A percentile compares a stretch with the other conserved stretches of the same genome.
These are phyloP conservation scores for Rheum nobile DNA, from an alignment of 148 eudicot species.

Conservation along the genomic window DNA sequence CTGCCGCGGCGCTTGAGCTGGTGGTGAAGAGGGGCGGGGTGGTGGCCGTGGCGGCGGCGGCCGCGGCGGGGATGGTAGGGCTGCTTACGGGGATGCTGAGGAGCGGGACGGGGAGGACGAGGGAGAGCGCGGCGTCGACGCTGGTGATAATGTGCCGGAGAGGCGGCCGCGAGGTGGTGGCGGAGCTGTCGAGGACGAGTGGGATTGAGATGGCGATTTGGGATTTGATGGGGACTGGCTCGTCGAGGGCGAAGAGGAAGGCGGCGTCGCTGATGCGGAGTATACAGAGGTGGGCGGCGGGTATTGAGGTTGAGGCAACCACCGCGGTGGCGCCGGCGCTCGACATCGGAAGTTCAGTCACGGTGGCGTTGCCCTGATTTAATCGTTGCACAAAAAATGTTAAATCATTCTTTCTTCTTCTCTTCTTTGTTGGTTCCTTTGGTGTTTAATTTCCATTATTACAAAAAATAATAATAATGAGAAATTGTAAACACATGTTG, in stretches of 20 bases:
- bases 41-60: conserved; percentile 39
- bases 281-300: conserved; percentile 80
- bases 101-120: conserved; percentile 52
- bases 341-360: neutral
- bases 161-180: conserved; percentile 72
- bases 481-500: conserved; percentile 1
- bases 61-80: conserved; percentile 23
- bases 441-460: neutral
- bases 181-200: conserved; percentile 46
- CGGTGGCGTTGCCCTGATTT: neutral
- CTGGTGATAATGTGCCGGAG: conserved; percentile 65
- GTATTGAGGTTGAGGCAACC: conserved; percentile 33
- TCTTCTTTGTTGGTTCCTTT: neutral
- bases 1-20: conserved; percentile 48
- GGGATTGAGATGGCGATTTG: conserved; percentile 69
- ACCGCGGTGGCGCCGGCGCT: neutral
- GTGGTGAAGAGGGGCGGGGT: conserved; percentile 78
- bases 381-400: neutral
- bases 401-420: neutral
- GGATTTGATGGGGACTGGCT: conserved; percentile 77
- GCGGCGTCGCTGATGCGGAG: conserved; percentile 76
- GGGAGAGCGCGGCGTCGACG: conserved; percentile 68
- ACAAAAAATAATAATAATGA: neutral
- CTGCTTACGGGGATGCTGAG: conserved; percentile 38
- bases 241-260: conserved; percentile 59